Evolutionary conservation across 306 rosid genomes (phyloP), one percentile per base, ranked within the genome.

Genomic region (Clitoria ternatea): DNA sequence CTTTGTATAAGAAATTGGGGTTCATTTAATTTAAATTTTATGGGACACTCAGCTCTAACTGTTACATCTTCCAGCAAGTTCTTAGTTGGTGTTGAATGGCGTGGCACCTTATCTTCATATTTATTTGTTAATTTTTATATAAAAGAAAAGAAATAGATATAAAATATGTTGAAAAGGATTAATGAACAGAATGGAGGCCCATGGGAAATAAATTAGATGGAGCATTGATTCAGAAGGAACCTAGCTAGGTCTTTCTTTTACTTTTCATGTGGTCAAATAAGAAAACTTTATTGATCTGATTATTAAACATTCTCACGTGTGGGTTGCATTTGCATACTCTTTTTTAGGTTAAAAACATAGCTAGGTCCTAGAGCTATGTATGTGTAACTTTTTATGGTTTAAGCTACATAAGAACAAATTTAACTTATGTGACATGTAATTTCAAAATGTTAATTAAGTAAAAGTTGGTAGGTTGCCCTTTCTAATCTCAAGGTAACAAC

Each of bases 241-340:
- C 29, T n/a, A n/a, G n/a, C 50, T 10, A 0, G 11, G 24, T 52
- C 27, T 23, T 53, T 24, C 6, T 69, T 26, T 12, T 15, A 37
- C 37, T 54, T 69, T 55, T 27, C 43, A 24, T 69, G 40, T 69
- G 40, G 27, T 15, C 20, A 14, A 39, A 39, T 39, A 24, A 35
- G 18, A 53, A 54, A 55, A 23, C 17, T 29, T 10, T 18, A 26
- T 56, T 12, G 17, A 12, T 26, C 15, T 43, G 4, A 30, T 43
- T 71, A 47, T 20, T 35, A 61, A 61, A 48, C 54, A 57, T 35
- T 39, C 55, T 76, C 75, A 59, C 64, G 75, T 68, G 80, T 56
- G 80, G 67, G 29, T 74, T 74, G 73, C n/a, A n/a, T n/a, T n/a
- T n/a, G n/a, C n/a, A n/a, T n/a, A n/a, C 13, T 53, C 66, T 40